phyloP scores from a whole-genome alignment of 225 moss, liverwort and hornwort species.

The Asterella californica region DNA sequence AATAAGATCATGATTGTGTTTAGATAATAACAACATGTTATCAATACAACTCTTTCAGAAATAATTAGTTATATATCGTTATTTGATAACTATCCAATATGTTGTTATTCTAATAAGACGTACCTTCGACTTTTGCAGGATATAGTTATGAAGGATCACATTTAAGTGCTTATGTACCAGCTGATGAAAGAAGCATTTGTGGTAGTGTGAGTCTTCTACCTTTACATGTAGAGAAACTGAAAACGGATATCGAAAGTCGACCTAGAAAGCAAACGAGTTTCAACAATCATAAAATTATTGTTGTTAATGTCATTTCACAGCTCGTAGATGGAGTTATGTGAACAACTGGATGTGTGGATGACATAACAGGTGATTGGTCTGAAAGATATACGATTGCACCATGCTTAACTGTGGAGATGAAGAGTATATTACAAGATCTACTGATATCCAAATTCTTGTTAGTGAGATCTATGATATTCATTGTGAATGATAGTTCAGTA shows the following conservation, averaged over 20 bases:
- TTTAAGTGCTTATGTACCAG: constrained; percentile 3
- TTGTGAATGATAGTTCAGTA: background rate
- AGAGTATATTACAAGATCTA: background rate
- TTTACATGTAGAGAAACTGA: background rate
- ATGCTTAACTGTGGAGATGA: background rate
- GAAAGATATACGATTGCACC: background rate
- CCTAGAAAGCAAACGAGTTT: background rate
- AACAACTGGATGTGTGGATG: background rate
- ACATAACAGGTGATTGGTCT: background rate
- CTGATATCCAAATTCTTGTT: background rate
- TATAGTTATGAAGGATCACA: no score
- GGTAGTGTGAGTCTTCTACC: background rate
- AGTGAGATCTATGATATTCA: background rate
- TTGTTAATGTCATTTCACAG: background rate
- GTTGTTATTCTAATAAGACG: no score
- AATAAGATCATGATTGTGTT: no score
- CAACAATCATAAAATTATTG: background rate
- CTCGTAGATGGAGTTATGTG: background rate
- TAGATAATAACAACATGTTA: no score
- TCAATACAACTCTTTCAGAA: no score
- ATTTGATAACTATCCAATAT: no score
- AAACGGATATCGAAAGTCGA: background rate
- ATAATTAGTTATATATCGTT: no score
- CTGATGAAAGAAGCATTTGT: background rate
- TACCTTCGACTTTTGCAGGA: no score